These are phyloP conservation scores for Solanum hybrid DNA, from an alignment of 305 asterid genomes.

Conservation along the genomic window DNA sequence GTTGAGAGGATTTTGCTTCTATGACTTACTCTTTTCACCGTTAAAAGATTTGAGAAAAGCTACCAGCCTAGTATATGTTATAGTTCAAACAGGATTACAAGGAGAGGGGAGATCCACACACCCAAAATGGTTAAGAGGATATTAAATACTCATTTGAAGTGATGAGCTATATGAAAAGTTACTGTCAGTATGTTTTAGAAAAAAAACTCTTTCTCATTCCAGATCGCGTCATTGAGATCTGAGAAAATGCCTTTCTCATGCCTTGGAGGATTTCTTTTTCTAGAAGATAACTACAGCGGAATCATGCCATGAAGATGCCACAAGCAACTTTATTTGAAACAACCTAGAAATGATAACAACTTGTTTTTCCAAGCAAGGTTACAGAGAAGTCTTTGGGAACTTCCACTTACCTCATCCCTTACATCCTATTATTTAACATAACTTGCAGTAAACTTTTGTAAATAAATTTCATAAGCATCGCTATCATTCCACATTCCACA, in stretches of 20 bases:
- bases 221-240: background rate
- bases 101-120: background rate
- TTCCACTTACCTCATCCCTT: background rate
- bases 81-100: background rate
- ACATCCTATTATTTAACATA: background rate
- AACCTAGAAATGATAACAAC: background rate
- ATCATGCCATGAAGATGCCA: background rate
- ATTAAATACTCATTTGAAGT: background rate
- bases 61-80: background rate
- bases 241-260: background rate
- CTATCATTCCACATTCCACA: background rate
- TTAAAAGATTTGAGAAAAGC: background rate
- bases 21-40: background rate
- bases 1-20: background rate
- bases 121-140: background rate
- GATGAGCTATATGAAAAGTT: background rate
- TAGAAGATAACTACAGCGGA: background rate
- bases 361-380: background rate
- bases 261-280: background rate
- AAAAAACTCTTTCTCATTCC: background rate
- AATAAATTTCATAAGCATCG: background rate
- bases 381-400: background rate
- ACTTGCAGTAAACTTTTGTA: background rate
- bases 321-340: background rate
- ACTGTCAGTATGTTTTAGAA: background rate